Percentiles rank a stretch among this genome's conserved stretches.
Evolutionary conservation across 2,329 filamentous ascomycete genomes (phyloP).

Genomic region (Drechmeria coniospora): DNA sequence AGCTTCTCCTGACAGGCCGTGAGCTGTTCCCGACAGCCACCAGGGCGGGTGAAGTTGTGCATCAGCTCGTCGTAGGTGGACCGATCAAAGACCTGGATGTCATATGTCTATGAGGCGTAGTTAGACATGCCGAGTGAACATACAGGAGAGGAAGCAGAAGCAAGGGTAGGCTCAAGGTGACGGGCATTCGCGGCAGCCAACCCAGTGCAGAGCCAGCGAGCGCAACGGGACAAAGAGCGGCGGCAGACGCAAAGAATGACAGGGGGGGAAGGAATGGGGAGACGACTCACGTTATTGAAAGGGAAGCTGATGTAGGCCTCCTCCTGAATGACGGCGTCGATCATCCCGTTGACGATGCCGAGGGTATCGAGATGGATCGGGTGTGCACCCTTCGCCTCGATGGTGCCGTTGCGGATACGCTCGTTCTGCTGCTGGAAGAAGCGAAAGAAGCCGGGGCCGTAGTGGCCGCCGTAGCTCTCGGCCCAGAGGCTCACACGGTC

Average conservation of each 20-base stretch:
- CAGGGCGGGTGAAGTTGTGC: constrained; percentile 14
- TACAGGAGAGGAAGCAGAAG: too few relatives aligned
- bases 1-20: constrained; percentile 31
- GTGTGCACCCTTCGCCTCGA: constrained; percentile 27
- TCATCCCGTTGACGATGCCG: constrained; percentile 54
- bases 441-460: constrained; percentile 46
- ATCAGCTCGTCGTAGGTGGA: constrained; percentile 16
- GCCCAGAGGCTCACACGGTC: constrained; percentile 49
- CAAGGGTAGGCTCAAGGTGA: too few relatives aligned
- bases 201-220: too few relatives aligned
- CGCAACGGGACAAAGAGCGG: too few relatives aligned
- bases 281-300: constrained; percentile 37
- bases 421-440: constrained; percentile 47
- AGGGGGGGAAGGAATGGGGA: too few relatives aligned
- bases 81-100: constrained; percentile 39
- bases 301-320: constrained; percentile 41
- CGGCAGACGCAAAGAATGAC: too few relatives aligned
- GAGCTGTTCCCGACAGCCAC: constrained; percentile 40
- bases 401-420: constrained; percentile 17
- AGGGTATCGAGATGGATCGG: constrained; percentile 40
- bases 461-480: constrained; percentile 56
- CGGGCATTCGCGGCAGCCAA: too few relatives aligned
- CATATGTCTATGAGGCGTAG: constrained; percentile 27
- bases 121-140: constrained; percentile 3
- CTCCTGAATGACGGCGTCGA: constrained; percentile 47